Percentiles rank a stretch among this genome's conserved stretches.
These are phyloP conservation scores for Euphorbia lathyris DNA, from an alignment of 345 rosid species.

Conservation along the genomic window DNA sequence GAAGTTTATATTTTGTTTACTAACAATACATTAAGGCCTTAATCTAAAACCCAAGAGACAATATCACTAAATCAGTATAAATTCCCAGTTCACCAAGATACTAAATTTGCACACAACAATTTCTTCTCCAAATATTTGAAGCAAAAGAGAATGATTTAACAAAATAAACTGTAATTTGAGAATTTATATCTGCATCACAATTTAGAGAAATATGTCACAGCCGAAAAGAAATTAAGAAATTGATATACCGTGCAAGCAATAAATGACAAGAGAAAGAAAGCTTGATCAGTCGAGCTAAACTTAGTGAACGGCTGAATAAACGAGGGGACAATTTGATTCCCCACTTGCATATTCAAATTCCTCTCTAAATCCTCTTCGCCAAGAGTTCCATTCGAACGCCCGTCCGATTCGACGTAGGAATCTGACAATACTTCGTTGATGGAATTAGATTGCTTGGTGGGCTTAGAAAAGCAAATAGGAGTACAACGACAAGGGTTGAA, in stretches of 20 bases:
- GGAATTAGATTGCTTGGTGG: constrained; percentile 20
- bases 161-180: too few relatives aligned
- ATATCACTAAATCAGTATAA: background rate
- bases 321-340: constrained; percentile 46
- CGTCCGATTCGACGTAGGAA: constrained; percentile 10
- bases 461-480: constrained; percentile 32
- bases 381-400: constrained; percentile 22
- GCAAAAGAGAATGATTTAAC: too few relatives aligned
- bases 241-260: constrained; percentile 80
- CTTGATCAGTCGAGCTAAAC: constrained; percentile 63
- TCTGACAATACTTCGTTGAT: background rate
- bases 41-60: background rate
- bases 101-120: background rate
- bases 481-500: constrained; percentile 25
- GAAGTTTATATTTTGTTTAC: background rate
- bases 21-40: background rate
- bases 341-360: constrained; percentile 48
- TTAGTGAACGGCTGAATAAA: constrained; percentile 32
- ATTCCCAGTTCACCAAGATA: background rate
- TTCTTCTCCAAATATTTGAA: background rate
- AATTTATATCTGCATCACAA: background rate
- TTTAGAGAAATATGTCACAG: background rate
- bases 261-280: constrained; percentile 70
- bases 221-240: background rate
- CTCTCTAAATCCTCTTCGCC: constrained; percentile 28